Percentiles rank a stretch among this genome's conserved stretches.
Conservation (phyloP, 768 basidiomycete species). For the Panaeolus cyanescens region DNA sequence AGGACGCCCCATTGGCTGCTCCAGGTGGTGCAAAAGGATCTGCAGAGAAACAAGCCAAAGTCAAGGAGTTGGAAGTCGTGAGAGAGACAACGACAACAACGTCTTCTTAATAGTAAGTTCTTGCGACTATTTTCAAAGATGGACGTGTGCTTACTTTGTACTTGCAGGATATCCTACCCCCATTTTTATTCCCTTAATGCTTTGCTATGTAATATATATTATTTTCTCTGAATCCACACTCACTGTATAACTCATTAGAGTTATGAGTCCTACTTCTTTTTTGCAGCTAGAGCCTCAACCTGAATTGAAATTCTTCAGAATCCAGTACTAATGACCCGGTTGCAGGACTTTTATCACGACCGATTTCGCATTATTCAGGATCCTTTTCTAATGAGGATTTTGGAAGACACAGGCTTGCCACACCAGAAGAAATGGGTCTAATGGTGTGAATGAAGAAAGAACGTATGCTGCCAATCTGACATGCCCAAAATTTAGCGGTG, state of each 20-base stretch:
- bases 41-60: neutral
- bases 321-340: neutral
- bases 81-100: neutral
- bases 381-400: too few relatives aligned
- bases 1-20: neutral
- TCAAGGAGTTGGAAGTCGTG: neutral
- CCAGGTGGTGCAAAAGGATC: neutral
- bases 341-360: too few relatives aligned
- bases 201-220: neutral
- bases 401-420: too few relatives aligned
- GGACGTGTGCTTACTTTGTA: neutral
- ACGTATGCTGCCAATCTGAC: too few relatives aligned
- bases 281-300: too few relatives aligned
- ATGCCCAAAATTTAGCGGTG: too few relatives aligned
- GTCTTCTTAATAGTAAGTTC: conserved; percentile 1
- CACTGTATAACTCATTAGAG: neutral
- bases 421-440: too few relatives aligned
- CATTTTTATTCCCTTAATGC: neutral
- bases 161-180: neutral
- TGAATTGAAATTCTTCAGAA: too few relatives aligned
- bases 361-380: too few relatives aligned
- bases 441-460: too few relatives aligned
- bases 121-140: neutral
- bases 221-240: neutral
- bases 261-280: too few relatives aligned